These are phyloP conservation scores for Rhododendron ferrugineum DNA, from an alignment of 148 eudicot species.

Conservation along the genomic window DNA sequence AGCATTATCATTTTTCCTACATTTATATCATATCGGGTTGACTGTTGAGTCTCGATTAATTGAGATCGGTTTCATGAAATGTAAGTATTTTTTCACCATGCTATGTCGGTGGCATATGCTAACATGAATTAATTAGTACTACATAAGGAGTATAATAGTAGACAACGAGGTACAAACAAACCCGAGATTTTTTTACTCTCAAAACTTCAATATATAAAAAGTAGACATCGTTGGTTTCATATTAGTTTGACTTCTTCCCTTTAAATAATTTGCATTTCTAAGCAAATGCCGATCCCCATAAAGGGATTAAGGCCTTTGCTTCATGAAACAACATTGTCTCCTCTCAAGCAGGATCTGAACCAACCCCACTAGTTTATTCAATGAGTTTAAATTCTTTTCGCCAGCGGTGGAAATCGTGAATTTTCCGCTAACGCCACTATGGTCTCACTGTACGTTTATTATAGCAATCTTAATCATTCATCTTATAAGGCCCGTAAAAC, in stretches of 20 bases:
- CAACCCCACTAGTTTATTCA: neutral
- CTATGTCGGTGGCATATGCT: too few relatives aligned
- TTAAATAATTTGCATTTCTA: neutral
- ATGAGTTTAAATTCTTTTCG: too few relatives aligned
- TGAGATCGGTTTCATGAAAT: too few relatives aligned
- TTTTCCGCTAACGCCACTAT: too few relatives aligned
- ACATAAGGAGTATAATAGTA: neutral
- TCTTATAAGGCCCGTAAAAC: neutral
- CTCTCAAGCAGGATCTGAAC: neutral
- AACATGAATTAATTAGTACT: too few relatives aligned
- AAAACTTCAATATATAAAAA: neutral
- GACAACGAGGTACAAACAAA: neutral
- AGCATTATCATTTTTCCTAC: too few relatives aligned
- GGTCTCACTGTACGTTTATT: too few relatives aligned
- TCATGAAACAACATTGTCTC: neutral
- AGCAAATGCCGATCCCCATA: neutral
- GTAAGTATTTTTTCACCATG: too few relatives aligned
- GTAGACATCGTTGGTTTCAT: neutral
- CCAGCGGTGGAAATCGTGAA: too few relatives aligned
- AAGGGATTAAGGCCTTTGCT: neutral
- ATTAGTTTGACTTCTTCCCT: neutral
- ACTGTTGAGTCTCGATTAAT: too few relatives aligned
- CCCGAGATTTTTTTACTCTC: neutral
- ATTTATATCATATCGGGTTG: too few relatives aligned
- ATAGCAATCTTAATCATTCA: too few relatives aligned